These are phyloP conservation scores for Fusarium paranaense DNA, from an alignment of 2,329 filamentous ascomycete genomes.

Conservation along the genomic window DNA sequence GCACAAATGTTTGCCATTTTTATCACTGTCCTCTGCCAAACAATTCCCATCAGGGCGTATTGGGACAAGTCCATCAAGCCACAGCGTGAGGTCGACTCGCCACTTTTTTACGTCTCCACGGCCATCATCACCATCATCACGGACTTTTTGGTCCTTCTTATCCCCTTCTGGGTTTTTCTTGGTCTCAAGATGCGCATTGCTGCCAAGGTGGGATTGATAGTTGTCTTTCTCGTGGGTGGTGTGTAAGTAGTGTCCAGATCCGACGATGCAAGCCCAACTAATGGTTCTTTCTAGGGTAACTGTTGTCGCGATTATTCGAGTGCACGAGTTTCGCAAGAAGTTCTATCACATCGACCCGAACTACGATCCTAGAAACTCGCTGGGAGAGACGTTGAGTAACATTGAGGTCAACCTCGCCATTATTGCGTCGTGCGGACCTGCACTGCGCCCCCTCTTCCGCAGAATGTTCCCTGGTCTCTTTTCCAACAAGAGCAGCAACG, in stretches of 20 bases:
- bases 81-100: slow-evolving; percentile 44
- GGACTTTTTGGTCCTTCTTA: slow-evolving; percentile 52
- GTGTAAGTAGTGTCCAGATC: slow-evolving; percentile 45
- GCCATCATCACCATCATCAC: slow-evolving; percentile 55
- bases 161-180: slow-evolving; percentile 56
- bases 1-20: slow-evolving; percentile 49
- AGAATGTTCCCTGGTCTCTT: slow-evolving; percentile 40
- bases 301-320: slow-evolving; percentile 47
- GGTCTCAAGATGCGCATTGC: slow-evolving; percentile 52
- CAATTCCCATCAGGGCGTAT: slow-evolving; percentile 49
- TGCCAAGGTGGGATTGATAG: slow-evolving; percentile 53
- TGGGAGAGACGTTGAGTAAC: slow-evolving; percentile 48
- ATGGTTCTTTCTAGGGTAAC: slow-evolving; percentile 43
- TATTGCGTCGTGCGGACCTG: slow-evolving; percentile 50
- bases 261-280: no score
- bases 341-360: slow-evolving; percentile 23
- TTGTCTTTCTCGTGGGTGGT: slow-evolving; percentile 54
- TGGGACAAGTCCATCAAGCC: slow-evolving; percentile 45
- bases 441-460: slow-evolving; percentile 33
- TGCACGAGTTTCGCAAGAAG: slow-evolving; percentile 41
- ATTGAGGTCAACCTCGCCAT: slow-evolving; percentile 54
- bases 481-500: slow-evolving; percentile 26
- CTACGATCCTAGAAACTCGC: slow-evolving; percentile 39
- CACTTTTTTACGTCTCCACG: slow-evolving; percentile 49
- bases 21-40: slow-evolving; percentile 54